Evolutionary conservation across 345 rosid species (phyloP).

Genomic region (Hibiscus mutabilis): DNA sequence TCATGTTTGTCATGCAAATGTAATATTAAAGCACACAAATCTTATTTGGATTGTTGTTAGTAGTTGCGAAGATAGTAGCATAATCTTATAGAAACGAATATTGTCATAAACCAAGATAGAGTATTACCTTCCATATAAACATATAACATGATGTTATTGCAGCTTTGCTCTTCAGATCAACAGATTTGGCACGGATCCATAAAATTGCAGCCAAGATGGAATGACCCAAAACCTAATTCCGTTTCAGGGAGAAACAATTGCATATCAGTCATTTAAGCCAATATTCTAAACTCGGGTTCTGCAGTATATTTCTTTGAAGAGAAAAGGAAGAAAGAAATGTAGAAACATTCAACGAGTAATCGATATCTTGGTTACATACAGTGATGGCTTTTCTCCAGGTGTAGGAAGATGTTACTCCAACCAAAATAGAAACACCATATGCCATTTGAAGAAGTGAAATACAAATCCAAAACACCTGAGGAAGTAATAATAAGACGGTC

Average conservation of each 20-base stretch:
- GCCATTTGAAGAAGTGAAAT: conserved; percentile 78
- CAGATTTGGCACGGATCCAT: conserved; percentile 70
- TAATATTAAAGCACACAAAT: no score
- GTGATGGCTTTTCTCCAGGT: conserved; percentile 77
- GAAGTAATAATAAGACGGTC: background rate
- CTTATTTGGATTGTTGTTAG: no score
- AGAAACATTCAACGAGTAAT: background rate
- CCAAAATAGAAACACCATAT: conserved; percentile 62
- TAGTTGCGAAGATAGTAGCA: background rate
- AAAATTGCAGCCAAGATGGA: conserved; percentile 44
- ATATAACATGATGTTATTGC: conserved; percentile 87
- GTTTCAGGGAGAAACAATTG: background rate
- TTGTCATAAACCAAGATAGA: background rate
- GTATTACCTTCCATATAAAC: conserved; percentile 91
- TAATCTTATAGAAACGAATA: background rate
- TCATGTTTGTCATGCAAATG: background rate
- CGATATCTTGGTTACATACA: conserved; percentile 33
- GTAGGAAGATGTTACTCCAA: conserved; percentile 68
- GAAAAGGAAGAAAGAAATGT: background rate
- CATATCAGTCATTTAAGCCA: background rate
- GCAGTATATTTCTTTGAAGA: background rate
- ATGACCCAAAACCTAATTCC: conserved; percentile 68
- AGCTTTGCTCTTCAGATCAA: conserved; percentile 66
- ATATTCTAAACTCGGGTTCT: no score
- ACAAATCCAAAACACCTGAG: conserved; percentile 89